Conservation (phyloP, 257 asterid species). For the Phtheirospermum japonicum region DNA sequence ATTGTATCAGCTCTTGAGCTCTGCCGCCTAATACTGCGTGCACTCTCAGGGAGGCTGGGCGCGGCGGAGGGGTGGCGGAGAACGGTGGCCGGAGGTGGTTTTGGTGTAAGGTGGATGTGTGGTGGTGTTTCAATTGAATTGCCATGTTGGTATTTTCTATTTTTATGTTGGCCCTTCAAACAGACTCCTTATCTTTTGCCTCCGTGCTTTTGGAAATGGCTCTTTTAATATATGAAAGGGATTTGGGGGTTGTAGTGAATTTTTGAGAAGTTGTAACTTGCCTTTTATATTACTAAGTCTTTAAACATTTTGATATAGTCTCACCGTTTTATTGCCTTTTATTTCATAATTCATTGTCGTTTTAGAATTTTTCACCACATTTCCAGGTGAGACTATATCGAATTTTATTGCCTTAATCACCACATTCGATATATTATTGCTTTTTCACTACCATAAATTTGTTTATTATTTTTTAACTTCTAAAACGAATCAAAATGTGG, state of each 20-base stretch:
- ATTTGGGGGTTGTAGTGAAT: not conserved
- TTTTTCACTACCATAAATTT: too few relatives aligned
- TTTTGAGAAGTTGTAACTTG: too few relatives aligned
- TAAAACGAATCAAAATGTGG: too few relatives aligned
- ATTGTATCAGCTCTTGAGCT: slow-evolving; percentile 67
- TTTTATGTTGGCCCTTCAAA: not conserved
- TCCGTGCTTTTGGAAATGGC: not conserved
- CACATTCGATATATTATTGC: too few relatives aligned
- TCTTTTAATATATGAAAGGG: not conserved
- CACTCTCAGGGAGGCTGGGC: slow-evolving; percentile 31
- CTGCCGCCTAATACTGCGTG: slow-evolving; percentile 50
- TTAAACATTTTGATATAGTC: too few relatives aligned
- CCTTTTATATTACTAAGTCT: too few relatives aligned
- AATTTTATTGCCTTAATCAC: too few relatives aligned
- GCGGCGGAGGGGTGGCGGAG: slow-evolving; percentile 39
- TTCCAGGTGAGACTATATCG: too few relatives aligned
- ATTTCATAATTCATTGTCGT: too few relatives aligned
- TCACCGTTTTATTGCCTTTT: too few relatives aligned
- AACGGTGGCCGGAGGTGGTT: slow-evolving; percentile 32
- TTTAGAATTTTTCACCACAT: too few relatives aligned
- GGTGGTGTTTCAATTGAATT: slow-evolving; percentile 55
- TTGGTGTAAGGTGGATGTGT: slow-evolving; percentile 34
- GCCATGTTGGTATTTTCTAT: slow-evolving; percentile 38
- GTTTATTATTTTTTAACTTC: too few relatives aligned
- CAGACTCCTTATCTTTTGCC: slow-evolving; percentile 24